Percentiles rank a stretch among this genome's conserved stretches.
These are phyloP conservation scores for Blastocystis sp. DNA, from an alignment of 352 stramenopile genomes.

Conservation along the genomic window DNA sequence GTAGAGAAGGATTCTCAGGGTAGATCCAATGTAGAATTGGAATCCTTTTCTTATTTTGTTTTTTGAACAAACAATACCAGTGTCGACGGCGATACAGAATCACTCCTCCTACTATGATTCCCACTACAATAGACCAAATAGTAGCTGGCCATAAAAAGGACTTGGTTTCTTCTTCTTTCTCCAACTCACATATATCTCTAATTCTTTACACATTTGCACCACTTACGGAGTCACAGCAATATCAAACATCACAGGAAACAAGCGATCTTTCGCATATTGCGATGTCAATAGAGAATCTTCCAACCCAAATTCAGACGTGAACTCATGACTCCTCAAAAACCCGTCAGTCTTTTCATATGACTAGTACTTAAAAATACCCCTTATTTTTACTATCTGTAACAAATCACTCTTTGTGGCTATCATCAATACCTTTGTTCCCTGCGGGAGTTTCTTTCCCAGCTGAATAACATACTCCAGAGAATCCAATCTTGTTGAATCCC, in stretches of 20 bases:
- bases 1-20: background rate
- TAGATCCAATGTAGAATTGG: constrained; percentile 20
- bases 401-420: constrained; percentile 17
- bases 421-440: background rate
- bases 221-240: background rate
- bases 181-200: constrained; percentile 12
- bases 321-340: background rate
- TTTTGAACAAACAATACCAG: constrained; percentile 19
- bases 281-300: constrained; percentile 7
- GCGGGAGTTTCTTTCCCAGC: background rate
- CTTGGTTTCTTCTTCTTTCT: background rate
- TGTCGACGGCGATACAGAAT: background rate
- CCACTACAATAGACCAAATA: background rate
- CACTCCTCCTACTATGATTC: background rate
- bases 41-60: background rate
- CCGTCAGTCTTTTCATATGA: background rate
- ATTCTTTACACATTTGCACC: background rate
- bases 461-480: background rate
- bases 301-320: background rate
- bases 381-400: background rate
- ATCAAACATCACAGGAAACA: constrained; percentile 33
- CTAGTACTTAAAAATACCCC: background rate
- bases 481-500: background rate
- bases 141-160: background rate
- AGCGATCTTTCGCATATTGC: background rate